Evolutionary conservation across 495 filamentous ascomycete genomes (phyloP).

Genomic region (Podospora pseudopauciseta): DNA sequence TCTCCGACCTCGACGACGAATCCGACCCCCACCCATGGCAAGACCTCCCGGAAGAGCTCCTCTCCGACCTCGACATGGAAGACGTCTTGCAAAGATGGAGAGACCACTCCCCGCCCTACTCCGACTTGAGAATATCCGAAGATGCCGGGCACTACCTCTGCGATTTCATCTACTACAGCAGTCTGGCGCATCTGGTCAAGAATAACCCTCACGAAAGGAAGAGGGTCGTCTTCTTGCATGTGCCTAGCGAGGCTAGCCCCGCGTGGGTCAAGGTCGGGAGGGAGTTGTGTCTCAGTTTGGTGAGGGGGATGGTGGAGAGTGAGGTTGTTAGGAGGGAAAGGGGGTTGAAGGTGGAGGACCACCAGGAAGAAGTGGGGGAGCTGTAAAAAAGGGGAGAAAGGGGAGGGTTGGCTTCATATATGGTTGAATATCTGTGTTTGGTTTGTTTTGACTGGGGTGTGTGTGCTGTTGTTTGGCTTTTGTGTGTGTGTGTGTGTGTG

Average conservation of each 20-base stretch:
- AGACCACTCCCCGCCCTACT: constrained; percentile 29
- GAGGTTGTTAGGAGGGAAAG: constrained; percentile 26
- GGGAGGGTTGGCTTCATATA: too few species aligned
- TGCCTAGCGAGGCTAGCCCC: constrained; percentile 59
- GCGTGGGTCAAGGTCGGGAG: constrained; percentile 56
- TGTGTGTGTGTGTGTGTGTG: too few species aligned
- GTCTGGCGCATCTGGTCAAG: constrained; percentile 56
- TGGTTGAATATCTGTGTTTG: too few species aligned
- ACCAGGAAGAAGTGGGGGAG: too few species aligned
- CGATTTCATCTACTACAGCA: constrained; percentile 83
- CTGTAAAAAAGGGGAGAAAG: too few species aligned
- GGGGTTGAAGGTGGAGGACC: background rate
- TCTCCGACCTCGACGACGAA: constrained; percentile 52
- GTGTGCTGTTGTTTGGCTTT: too few species aligned
- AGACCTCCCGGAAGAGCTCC: constrained; percentile 43
- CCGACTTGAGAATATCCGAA: constrained; percentile 62
- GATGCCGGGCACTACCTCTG: constrained; percentile 81
- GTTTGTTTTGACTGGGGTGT: too few species aligned
- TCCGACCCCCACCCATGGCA: constrained; percentile 35
- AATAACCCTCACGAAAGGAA: constrained; percentile 35
- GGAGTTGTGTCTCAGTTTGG: constrained; percentile 63
- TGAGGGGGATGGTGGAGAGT: constrained; percentile 58
- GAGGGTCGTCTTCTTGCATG: constrained; percentile 74
- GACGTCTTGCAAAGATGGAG: constrained; percentile 57
- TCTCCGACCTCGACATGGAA: constrained; percentile 49